phyloP scores from a whole-genome alignment of 805 yeast species.

The Wickerhamiella parazyma region DNA sequence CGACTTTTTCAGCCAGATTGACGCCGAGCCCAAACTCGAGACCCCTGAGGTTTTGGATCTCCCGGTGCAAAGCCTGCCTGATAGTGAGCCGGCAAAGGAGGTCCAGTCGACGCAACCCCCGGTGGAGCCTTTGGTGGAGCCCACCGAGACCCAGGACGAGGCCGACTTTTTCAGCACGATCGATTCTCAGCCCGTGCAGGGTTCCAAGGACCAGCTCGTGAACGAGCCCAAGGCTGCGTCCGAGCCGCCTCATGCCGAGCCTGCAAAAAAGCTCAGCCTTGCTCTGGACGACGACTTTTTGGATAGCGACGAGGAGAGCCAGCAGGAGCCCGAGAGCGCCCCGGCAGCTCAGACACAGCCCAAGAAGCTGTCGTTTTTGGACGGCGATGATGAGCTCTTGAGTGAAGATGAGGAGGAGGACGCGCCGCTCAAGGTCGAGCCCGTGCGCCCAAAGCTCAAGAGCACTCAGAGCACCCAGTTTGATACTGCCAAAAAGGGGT shows the following conservation, averaged over 20 bases:
- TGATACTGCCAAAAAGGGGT: slow-evolving; percentile 21
- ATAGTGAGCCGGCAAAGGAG: too few species aligned
- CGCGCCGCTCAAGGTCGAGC: background rate
- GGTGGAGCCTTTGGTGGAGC: too few species aligned
- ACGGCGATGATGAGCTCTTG: slow-evolving; percentile 25
- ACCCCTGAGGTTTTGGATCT: background rate
- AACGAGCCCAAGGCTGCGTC: background rate
- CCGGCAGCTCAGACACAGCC: background rate
- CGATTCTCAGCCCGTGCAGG: background rate
- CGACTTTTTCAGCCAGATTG: background rate
- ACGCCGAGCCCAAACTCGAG: background rate
- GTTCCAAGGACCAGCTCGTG: too few species aligned
- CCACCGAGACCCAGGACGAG: background rate
- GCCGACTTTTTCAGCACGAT: slow-evolving; percentile 6
- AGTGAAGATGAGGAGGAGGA: slow-evolving; percentile 21
- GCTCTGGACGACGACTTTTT: slow-evolving; percentile 19
- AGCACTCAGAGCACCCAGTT: slow-evolving; percentile 12
- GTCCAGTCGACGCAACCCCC: too few species aligned
- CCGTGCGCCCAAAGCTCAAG: slow-evolving; percentile 1
- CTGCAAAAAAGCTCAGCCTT: slow-evolving; percentile 6
- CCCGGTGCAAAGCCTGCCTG: background rate
- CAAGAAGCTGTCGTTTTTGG: slow-evolving; percentile 22
- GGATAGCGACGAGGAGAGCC: slow-evolving; percentile 14
- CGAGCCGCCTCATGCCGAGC: background rate
- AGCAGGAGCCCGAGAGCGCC: background rate